These are phyloP conservation scores for Boeremia lycopersici DNA, from an alignment of 2,329 filamentous ascomycete species.

Conservation along the genomic window DNA sequence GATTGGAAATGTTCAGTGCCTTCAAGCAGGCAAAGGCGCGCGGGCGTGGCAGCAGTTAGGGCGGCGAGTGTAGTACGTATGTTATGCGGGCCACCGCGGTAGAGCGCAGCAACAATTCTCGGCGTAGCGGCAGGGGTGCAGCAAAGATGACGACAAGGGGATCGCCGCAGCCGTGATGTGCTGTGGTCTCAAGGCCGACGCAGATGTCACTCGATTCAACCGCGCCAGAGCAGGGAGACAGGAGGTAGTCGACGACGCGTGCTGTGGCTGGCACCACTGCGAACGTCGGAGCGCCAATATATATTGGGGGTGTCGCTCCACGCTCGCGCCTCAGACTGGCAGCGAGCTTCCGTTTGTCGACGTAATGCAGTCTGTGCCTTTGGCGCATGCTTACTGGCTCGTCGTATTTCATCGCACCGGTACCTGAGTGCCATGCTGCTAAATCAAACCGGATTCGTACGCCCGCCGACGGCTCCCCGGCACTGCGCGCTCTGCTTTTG, in stretches of 20 bases:
- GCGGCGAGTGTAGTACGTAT: constrained; percentile 7
- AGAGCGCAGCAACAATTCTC: constrained; percentile 12
- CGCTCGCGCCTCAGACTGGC: constrained; percentile 12
- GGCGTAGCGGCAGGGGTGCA: constrained; percentile 16
- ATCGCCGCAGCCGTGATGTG: constrained; percentile 14
- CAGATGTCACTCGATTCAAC: constrained; percentile 1
- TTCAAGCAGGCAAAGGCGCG: constrained; percentile 5
- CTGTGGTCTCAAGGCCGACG: constrained; percentile 4
- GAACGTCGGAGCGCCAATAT: constrained; percentile 12
- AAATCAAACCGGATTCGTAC: constrained; percentile 27
- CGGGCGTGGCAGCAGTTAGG: constrained; percentile 4
- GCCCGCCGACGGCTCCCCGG: constrained; percentile 22
- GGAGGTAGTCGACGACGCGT: constrained; percentile 4
- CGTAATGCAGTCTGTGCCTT: constrained; percentile 16
- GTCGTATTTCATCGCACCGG: constrained; percentile 21
- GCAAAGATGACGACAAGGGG: constrained; percentile 16
- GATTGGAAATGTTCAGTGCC: constrained; percentile 6
- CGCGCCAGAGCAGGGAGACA: background rate
- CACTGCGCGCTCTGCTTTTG: constrained; percentile 17
- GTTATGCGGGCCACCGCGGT: constrained; percentile 9
- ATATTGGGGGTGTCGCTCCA: constrained; percentile 11
- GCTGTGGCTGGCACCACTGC: constrained; percentile 17
- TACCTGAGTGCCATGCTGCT: constrained; percentile 22
- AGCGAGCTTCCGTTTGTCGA: constrained; percentile 22
- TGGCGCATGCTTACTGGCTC: constrained; percentile 19